phyloP scores from a whole-genome alignment of 352 stramenopile genomes.

The Peronospora belbahrii region DNA sequence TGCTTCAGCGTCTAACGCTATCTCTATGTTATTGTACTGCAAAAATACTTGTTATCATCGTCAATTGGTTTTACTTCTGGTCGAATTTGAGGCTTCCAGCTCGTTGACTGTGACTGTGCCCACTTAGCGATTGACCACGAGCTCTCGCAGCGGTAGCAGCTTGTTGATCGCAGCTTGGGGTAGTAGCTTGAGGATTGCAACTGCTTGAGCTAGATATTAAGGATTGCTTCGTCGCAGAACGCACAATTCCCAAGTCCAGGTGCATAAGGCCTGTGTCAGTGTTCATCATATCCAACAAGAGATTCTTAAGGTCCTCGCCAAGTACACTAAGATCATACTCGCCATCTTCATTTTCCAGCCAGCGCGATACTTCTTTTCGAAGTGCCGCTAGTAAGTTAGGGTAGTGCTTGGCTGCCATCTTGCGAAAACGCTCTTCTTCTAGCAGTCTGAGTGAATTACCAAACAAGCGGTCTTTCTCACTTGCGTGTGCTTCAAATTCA shows the following conservation, averaged over 20 bases:
- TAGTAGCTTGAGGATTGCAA: constrained; percentile 7
- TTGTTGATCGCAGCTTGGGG: constrained; percentile 8
- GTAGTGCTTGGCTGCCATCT: constrained; percentile 63
- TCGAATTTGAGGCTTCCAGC: constrained; percentile 17
- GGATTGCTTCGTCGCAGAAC: constrained; percentile 24
- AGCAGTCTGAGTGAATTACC: constrained; percentile 63
- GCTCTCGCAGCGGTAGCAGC: constrained; percentile 15
- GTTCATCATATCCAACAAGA: constrained; percentile 78
- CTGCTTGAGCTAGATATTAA: constrained; percentile 24
- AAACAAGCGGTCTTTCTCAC: constrained; percentile 64
- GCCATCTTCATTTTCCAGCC: constrained; percentile 59
- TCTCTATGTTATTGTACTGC: constrained; percentile 7
- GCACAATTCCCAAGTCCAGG: constrained; percentile 50
- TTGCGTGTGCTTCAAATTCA: constrained; percentile 64
- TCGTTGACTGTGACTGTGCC: not conserved
- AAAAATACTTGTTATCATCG: not conserved
- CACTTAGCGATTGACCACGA: constrained; percentile 34
- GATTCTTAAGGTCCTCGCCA: constrained; percentile 59
- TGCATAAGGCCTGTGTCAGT: constrained; percentile 80
- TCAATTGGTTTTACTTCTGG: constrained; percentile 3
- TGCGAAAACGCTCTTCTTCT: constrained; percentile 74
- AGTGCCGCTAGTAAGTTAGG: constrained; percentile 41
- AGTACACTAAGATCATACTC: constrained; percentile 70
- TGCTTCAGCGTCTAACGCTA: not conserved
- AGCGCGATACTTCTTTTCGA: constrained; percentile 64